These are phyloP conservation scores for Acer yangbiense DNA, from an alignment of 345 rosid genomes.

Conservation along the genomic window DNA sequence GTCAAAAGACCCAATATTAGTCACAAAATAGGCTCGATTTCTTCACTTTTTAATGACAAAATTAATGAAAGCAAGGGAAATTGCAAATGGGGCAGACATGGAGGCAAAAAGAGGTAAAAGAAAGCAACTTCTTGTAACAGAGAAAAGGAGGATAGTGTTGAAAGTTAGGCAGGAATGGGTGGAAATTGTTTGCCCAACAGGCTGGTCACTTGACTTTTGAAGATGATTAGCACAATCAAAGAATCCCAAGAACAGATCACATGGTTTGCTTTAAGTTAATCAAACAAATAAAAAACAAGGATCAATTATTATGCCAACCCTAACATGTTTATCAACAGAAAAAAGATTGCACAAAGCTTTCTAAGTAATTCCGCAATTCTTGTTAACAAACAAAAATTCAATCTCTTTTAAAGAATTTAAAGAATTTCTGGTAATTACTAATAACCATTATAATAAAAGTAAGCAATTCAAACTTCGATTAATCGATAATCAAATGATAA, in stretches of 20 bases:
- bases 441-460: not conserved
- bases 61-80: not conserved
- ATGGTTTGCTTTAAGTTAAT: not conserved
- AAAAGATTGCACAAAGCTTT: not conserved
- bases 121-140: not conserved
- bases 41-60: not conserved
- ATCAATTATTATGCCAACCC: not conserved
- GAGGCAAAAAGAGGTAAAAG: not conserved
- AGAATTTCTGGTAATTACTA: too few species aligned
- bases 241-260: not conserved
- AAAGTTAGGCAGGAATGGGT: not conserved
- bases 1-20: not conserved
- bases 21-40: not conserved
- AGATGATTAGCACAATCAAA: not conserved
- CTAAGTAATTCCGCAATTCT: not conserved
- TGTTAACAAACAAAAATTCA: not conserved
- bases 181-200: not conserved
- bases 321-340: not conserved
- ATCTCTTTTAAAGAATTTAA: not conserved
- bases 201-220: not conserved
- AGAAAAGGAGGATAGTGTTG: not conserved
- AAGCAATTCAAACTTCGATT: not conserved
- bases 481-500: not conserved
- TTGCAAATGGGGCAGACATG: not conserved
- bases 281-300: not conserved